These are phyloP conservation scores for Globisporangium takayamanum DNA, from an alignment of 352 stramenopile genomes.

Conservation along the genomic window DNA sequence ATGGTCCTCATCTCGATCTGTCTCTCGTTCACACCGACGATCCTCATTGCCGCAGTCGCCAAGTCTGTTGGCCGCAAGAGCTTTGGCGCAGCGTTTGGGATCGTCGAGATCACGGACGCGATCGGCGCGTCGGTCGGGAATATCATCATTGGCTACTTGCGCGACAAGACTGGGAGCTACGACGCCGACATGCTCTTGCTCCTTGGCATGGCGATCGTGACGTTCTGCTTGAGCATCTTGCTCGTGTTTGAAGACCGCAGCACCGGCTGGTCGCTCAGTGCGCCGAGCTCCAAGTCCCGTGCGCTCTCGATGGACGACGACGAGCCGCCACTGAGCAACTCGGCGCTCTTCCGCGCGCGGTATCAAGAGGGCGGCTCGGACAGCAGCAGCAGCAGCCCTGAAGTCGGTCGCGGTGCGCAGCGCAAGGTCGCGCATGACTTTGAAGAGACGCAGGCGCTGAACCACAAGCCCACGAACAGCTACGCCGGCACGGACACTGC, in stretches of 20 bases:
- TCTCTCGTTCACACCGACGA: slow-evolving; percentile 81
- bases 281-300: slow-evolving; percentile 38
- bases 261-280: slow-evolving; percentile 50
- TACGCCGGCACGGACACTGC: slow-evolving; percentile 6
- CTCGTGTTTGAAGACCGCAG: slow-evolving; percentile 59
- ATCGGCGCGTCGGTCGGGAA: slow-evolving; percentile 81
- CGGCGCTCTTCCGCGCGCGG: slow-evolving; percentile 30
- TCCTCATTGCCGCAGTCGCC: slow-evolving; percentile 83
- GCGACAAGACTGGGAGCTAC: slow-evolving; percentile 74
- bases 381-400: slow-evolving; percentile 6
- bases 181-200: slow-evolving; percentile 82
- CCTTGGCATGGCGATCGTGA: slow-evolving; percentile 56
- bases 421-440: not conserved
- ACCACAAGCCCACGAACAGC: not conserved
- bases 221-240: slow-evolving; percentile 62
- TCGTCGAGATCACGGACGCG: slow-evolving; percentile 82
- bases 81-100: slow-evolving; percentile 83
- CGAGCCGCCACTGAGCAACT: slow-evolving; percentile 32
- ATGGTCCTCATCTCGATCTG: slow-evolving; percentile 87
- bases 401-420: not conserved
- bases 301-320: slow-evolving; percentile 62
- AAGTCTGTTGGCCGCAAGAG: slow-evolving; percentile 65
- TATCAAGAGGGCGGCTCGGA: slow-evolving; percentile 20
- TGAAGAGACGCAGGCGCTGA: slow-evolving; percentile 5
- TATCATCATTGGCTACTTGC: slow-evolving; percentile 77